Conservation (phyloP, 495 filamentous ascomycete species). For the Rhypophila decipiens region DNA sequence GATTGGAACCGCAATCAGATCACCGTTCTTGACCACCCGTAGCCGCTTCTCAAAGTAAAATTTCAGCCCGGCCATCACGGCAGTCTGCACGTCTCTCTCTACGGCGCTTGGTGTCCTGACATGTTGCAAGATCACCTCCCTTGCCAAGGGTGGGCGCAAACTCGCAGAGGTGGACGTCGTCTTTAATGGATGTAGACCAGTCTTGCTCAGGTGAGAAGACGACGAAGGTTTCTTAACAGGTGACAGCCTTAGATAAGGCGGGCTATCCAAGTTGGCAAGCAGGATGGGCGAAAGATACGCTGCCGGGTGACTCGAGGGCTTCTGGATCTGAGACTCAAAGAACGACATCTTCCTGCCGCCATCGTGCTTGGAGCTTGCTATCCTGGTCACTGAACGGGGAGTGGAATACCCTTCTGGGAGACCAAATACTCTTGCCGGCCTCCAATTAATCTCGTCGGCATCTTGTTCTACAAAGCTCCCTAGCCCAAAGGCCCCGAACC, state of each 20-base stretch:
- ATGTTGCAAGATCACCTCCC: slow-evolving; percentile 86
- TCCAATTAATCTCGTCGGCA: slow-evolving; percentile 48
- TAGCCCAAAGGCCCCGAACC: slow-evolving; percentile 48
- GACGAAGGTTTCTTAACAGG: slow-evolving; percentile 43
- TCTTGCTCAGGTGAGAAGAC: not conserved
- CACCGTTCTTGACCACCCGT: slow-evolving; percentile 74
- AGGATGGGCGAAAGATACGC: slow-evolving; percentile 81
- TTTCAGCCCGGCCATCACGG: slow-evolving; percentile 76
- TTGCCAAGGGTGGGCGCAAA: slow-evolving; percentile 72
- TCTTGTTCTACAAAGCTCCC: slow-evolving; percentile 46
- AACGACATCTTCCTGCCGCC: slow-evolving; percentile 45
- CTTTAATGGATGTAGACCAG: slow-evolving; percentile 2
- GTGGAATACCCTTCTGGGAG: slow-evolving; percentile 64
- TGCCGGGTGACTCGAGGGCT: slow-evolving; percentile 49
- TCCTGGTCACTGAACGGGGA: slow-evolving; percentile 45
- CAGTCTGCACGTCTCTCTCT: slow-evolving; percentile 74
- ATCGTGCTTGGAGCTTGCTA: slow-evolving; percentile 44
- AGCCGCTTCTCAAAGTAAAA: slow-evolving; percentile 73
- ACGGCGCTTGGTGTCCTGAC: slow-evolving; percentile 82
- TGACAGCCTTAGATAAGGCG: slow-evolving; percentile 67
- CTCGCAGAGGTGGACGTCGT: slow-evolving; percentile 46
- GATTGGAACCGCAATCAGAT: slow-evolving; percentile 79
- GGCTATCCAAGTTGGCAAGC: slow-evolving; percentile 71
- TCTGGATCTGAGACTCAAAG: slow-evolving; percentile 49
- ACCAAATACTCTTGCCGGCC: slow-evolving; percentile 80